A percentile compares a stretch with the other conserved stretches of the same genome.
These are phyloP conservation scores for Colletotrichum karsti DNA, from an alignment of 2,329 filamentous ascomycete genomes.

Conservation along the genomic window DNA sequence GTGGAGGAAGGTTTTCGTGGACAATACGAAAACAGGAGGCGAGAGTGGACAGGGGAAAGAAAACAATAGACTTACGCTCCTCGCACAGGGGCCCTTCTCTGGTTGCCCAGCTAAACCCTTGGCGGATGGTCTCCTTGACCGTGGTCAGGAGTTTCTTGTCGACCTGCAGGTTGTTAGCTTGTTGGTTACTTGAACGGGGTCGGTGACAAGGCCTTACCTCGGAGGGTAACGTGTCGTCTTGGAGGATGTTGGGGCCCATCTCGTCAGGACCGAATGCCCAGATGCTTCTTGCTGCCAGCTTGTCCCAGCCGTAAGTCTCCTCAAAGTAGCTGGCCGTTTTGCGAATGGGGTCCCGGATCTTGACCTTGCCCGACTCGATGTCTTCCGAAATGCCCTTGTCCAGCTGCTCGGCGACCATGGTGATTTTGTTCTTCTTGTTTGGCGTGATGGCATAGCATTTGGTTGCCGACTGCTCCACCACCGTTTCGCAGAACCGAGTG, in stretches of 20 bases:
- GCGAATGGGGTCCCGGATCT: constrained; percentile 90
- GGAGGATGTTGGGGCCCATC: constrained; percentile 91
- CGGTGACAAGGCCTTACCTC: constrained; percentile 63
- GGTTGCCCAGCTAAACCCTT: constrained; percentile 97
- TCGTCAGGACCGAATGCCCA: constrained; percentile 99
- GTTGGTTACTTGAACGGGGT: not conserved
- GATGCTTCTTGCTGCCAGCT: constrained; percentile 91
- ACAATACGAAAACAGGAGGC: constrained; percentile 10
- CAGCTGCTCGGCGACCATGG: constrained; percentile 95
- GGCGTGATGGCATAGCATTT: constrained; percentile 98
- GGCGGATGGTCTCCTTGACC: constrained; percentile 90
- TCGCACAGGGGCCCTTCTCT: constrained; percentile 96
- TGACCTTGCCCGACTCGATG: constrained; percentile 90
- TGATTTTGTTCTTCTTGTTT: constrained; percentile 99
- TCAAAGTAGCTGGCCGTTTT: constrained; percentile 98
- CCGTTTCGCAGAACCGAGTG: constrained; percentile 96
- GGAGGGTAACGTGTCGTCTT: constrained; percentile 94
- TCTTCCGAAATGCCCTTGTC: constrained; percentile 95
- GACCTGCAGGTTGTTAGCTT: constrained; percentile 60
- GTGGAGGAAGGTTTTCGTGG: constrained; percentile 1
- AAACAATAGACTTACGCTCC: constrained; percentile 76
- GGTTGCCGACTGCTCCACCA: constrained; percentile 95
- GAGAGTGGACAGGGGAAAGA: constrained; percentile 23
- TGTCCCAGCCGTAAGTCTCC: constrained; percentile 96
- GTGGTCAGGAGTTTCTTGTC: constrained; percentile 90